These are phyloP conservation scores for Xylariaceae sp. DNA, from an alignment of 2,329 filamentous ascomycete genomes.

Conservation along the genomic window DNA sequence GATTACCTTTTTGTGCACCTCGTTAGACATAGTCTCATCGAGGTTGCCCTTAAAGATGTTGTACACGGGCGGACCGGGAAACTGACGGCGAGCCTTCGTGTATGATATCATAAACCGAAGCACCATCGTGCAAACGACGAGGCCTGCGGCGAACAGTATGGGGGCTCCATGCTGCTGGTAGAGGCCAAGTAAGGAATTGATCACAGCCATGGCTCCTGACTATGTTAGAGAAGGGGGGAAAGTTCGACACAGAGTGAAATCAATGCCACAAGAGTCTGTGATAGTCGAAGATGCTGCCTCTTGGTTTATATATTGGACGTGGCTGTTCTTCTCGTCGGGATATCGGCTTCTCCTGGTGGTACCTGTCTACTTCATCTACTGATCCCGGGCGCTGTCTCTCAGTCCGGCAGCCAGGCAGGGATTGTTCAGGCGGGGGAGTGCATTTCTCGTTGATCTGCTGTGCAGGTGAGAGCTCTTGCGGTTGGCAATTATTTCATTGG, in stretches of 20 bases:
- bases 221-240: neutral
- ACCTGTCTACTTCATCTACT: neutral
- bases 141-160: neutral
- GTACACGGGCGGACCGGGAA: constrained; percentile 15
- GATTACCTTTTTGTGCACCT: constrained; percentile 13
- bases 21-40: constrained; percentile 14
- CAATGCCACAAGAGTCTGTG: neutral
- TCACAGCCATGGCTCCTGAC: constrained; percentile 11
- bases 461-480: neutral
- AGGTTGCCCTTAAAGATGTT: constrained; percentile 12
- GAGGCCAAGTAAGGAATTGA: constrained; percentile 6
- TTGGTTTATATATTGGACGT: neutral
- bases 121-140: constrained; percentile 5
- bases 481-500: neutral
- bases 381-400: neutral
- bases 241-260: neutral
- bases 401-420: neutral
- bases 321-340: neutral
- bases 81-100: constrained; percentile 13
- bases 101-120: constrained; percentile 13
- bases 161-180: constrained; percentile 9
- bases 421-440: neutral
- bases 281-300: neutral
- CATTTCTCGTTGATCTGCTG: neutral
- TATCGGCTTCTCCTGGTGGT: neutral